These are phyloP conservation scores for Gastrolobium bilobum DNA, from an alignment of 306 rosid species.

Conservation along the genomic window DNA sequence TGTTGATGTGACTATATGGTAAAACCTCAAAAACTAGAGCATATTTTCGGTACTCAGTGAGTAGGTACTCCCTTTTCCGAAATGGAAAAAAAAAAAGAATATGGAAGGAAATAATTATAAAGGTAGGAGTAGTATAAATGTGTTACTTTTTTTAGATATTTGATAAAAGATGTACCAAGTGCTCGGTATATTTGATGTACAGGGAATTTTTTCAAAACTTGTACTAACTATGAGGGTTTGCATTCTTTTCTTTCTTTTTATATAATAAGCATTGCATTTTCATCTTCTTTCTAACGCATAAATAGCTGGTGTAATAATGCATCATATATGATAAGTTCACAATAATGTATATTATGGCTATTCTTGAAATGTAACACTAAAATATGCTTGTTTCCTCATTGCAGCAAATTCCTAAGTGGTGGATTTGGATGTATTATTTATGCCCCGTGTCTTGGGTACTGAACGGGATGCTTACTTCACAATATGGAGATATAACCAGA, in stretches of 20 bases:
- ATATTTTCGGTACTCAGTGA: too few species aligned
- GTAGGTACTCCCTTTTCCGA: too few species aligned
- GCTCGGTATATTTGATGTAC: too few species aligned
- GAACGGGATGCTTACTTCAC: constrained; percentile 71
- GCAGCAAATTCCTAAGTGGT: constrained; percentile 81
- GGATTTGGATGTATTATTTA: constrained; percentile 76
- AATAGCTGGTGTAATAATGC: not conserved
- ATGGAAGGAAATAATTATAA: too few species aligned
- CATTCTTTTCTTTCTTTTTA: not conserved
- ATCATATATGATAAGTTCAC: not conserved
- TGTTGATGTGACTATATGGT: too few species aligned
- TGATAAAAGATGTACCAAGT: too few species aligned
- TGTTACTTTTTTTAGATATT: too few species aligned
- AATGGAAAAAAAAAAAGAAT: too few species aligned
- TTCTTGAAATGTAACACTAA: not conserved
- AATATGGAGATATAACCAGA: constrained; percentile 62
- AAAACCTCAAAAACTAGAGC: too few species aligned
- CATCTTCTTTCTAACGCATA: not conserved
- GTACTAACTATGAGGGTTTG: not conserved
- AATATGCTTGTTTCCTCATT: constrained; percentile 42
- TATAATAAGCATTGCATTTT: not conserved
- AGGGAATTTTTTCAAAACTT: too few species aligned
- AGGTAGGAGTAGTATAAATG: too few species aligned
- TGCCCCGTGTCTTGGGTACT: constrained; percentile 72
- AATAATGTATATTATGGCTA: not conserved